Conservation (phyloP, 306 rosid genomes). For the Trifolium pratense region DNA sequence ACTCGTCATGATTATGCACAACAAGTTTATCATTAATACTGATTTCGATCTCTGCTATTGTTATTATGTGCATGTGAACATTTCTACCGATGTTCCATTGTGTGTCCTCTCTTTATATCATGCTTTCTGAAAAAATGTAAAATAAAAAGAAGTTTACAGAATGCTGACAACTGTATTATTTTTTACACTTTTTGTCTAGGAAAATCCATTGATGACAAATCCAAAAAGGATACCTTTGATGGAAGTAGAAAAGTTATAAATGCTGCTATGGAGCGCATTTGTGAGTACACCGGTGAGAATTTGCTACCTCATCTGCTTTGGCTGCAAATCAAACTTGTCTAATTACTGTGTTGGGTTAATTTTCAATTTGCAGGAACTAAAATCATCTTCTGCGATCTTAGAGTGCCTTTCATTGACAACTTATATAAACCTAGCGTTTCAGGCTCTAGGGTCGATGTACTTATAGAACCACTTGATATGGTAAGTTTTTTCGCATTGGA, state of each 20-base stretch:
- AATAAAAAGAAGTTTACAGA: neutral
- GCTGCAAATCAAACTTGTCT: constrained; percentile 37
- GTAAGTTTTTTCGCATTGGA: constrained; percentile 51
- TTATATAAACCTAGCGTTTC: constrained; percentile 84
- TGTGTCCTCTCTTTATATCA: constrained; percentile 21
- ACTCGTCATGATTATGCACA: neutral
- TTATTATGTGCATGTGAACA: constrained; percentile 6
- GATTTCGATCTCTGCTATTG: neutral
- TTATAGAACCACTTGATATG: constrained; percentile 86
- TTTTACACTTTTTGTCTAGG: constrained; percentile 49
- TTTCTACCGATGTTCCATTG: neutral
- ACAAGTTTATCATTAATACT: neutral
- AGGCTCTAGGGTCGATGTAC: constrained; percentile 77
- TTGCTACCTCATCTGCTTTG: constrained; percentile 23
- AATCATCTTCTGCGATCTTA: constrained; percentile 91
- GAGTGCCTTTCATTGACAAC: constrained; percentile 82
- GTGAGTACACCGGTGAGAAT: constrained; percentile 86
- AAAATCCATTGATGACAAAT: constrained; percentile 68
- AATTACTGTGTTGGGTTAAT: constrained; percentile 28
- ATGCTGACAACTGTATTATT: constrained; percentile 25
- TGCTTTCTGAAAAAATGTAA: neutral
- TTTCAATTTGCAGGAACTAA: constrained; percentile 80
- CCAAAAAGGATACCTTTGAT: constrained; percentile 84
- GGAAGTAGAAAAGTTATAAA: constrained; percentile 91
- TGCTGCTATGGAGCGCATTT: constrained; percentile 81